Evolutionary conservation across 148 eudicot genomes (phyloP).

Genomic region (Selenicereus undatus): DNA sequence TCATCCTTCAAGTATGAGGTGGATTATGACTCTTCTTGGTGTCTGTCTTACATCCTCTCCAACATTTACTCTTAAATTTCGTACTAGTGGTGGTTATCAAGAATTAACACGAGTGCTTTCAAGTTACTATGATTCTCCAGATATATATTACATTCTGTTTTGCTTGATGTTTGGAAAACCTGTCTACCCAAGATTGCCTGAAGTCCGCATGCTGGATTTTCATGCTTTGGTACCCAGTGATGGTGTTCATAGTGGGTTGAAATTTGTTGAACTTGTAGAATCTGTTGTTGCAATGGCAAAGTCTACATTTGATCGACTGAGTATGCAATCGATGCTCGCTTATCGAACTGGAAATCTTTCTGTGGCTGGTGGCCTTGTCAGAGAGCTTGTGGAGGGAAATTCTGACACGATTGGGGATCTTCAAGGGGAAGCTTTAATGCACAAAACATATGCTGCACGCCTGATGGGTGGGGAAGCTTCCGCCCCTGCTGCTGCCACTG

Average conservation of each 20-base stretch:
- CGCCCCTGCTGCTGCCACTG: constrained; percentile 96
- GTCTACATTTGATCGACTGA: constrained; percentile 84
- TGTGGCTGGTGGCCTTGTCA: constrained; percentile 72
- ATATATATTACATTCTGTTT: constrained; percentile 90
- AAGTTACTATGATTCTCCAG: constrained; percentile 95
- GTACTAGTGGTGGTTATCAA: constrained; percentile 87
- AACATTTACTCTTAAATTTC: constrained; percentile 82
- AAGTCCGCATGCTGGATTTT: constrained; percentile 97
- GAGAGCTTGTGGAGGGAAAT: constrained; percentile 80
- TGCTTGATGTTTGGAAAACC: constrained; percentile 96
- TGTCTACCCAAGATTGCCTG: constrained; percentile 94
- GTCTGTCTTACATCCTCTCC: constrained; percentile 95
- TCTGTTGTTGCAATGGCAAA: constrained; percentile 93
- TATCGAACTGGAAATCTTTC: constrained; percentile 81
- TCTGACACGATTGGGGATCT: constrained; percentile 89
- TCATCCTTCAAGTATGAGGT: constrained; percentile 99
- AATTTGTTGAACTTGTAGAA: constrained; percentile 80
- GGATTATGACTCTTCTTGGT: constrained; percentile 99
- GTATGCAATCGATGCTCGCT: constrained; percentile 72
- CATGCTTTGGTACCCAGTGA: constrained; percentile 95
- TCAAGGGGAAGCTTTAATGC: constrained; percentile 98
- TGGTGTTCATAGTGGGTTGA: constrained; percentile 63
- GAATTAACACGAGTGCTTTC: constrained; percentile 84
- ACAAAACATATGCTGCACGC: constrained; percentile 96
- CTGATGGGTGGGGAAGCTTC: constrained; percentile 99